Percentiles rank a stretch among this genome's conserved stretches.
Evolutionary conservation across 225 moss, liverwort and hornwort genomes (phyloP).

Genomic region (Sphagnum contortum): DNA sequence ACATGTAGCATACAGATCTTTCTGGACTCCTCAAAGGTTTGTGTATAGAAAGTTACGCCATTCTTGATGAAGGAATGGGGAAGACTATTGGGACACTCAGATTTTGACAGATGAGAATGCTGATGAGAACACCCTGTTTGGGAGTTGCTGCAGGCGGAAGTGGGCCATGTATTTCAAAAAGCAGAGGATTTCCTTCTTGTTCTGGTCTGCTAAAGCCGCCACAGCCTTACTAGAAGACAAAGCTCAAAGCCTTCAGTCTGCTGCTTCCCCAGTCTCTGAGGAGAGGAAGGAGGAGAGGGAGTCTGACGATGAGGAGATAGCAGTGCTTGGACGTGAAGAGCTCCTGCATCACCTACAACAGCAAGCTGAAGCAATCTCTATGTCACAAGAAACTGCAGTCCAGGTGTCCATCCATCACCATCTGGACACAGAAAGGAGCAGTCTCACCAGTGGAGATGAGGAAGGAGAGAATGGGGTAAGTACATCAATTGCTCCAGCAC

Average conservation of each 20-base stretch:
- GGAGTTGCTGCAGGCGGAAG: constrained; percentile 34
- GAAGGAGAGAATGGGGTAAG: constrained; percentile 20
- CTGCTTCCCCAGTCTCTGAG: neutral
- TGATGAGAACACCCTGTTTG: too few relatives aligned
- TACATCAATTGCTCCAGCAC: constrained; percentile 25
- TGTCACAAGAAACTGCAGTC: constrained; percentile 33
- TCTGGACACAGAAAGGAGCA: constrained; percentile 33
- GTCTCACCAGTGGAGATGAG: constrained; percentile 12
- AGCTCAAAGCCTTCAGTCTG: constrained; percentile 17
- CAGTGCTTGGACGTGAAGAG: constrained; percentile 63
- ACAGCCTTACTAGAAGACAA: constrained; percentile 82
- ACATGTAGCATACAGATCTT: too few relatives aligned
- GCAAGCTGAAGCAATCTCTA: constrained; percentile 69
- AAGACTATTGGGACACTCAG: too few relatives aligned
- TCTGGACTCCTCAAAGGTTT: too few relatives aligned
- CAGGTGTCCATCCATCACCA: constrained; percentile 57
- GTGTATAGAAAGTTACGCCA: too few relatives aligned
- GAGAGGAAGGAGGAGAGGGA: constrained; percentile 13
- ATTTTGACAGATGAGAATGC: too few relatives aligned
- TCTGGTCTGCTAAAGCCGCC: constrained; percentile 95
- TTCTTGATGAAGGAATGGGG: too few relatives aligned
- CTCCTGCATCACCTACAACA: constrained; percentile 68
- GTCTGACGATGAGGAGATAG: constrained; percentile 36
- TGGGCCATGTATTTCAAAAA: constrained; percentile 76
- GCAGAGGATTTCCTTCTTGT: constrained; percentile 63